Evolutionary conservation across 176 grass and related monocot genomes (phyloP).

Genomic region (Echinochloa phyllopogon): DNA sequence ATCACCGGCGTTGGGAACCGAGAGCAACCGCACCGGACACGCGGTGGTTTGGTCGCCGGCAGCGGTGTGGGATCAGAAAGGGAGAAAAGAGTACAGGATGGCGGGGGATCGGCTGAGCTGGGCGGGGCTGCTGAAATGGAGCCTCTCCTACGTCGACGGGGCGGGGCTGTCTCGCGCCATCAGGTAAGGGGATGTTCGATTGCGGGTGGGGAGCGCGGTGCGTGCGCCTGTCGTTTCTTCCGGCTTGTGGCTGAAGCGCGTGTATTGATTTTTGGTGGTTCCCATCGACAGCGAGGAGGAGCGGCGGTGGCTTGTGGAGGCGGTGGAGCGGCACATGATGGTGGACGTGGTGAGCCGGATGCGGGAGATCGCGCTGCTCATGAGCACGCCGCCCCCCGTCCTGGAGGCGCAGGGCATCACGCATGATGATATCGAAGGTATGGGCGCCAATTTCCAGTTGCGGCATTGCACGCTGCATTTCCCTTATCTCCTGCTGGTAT

Average conservation of each 20-base stretch:
- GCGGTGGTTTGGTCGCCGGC: conserved; percentile 38
- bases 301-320: conserved; percentile 81
- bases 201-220: not conserved
- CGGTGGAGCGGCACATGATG: conserved; percentile 63
- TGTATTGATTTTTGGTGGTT: not conserved
- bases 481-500: not conserved
- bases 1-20: conserved; percentile 7
- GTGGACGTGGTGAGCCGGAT: conserved; percentile 76
- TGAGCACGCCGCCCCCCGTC: conserved; percentile 72
- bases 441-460: not conserved
- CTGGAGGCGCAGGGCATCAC: conserved; percentile 75
- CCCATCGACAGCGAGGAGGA: conserved; percentile 64
- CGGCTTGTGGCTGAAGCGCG: conserved; percentile 20
- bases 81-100: conserved; percentile 4
- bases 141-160: conserved; percentile 80
- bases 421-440: conserved; percentile 71
- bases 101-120: conserved; percentile 61
- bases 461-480: not conserved
- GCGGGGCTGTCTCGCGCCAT: conserved; percentile 45
- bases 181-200: conserved; percentile 37
- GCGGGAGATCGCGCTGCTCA: conserved; percentile 83
- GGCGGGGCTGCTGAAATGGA: conserved; percentile 84
- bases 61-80: conserved; percentile 18
- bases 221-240: not conserved
- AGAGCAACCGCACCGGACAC: conserved; percentile 5